Conservation (phyloP, 306 rosid species). For the Vigna hirtella region DNA sequence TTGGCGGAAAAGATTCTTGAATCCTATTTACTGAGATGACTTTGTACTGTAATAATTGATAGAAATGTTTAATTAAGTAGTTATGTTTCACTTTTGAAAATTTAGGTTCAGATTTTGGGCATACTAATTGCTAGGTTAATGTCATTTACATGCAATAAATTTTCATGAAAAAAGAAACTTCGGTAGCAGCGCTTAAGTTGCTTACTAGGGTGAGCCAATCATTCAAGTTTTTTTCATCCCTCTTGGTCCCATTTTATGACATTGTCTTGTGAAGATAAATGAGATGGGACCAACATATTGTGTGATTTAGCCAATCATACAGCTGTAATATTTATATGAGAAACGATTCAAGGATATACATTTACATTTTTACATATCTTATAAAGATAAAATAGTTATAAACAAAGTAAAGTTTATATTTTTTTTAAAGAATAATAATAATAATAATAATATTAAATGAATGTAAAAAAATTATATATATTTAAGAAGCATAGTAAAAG, state of each 20-base stretch:
- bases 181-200: background rate
- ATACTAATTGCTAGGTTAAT: background rate
- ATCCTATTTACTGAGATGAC: background rate
- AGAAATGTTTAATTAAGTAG: no score
- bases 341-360: no score
- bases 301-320: slow-evolving; percentile 44
- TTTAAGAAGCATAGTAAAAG: background rate
- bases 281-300: slow-evolving; percentile 24
- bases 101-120: background rate
- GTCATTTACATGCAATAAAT: background rate
- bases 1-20: background rate
- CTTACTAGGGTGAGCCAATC: no score
- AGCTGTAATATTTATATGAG: background rate
- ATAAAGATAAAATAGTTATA: no score
- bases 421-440: no score
- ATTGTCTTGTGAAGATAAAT: background rate
- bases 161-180: background rate
- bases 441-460: no score
- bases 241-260: background rate
- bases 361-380: no score
- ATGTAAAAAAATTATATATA: no score
- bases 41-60: background rate
- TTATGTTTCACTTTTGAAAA: background rate
- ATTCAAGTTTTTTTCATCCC: background rate
- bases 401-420: no score